Base-by-base conservation (phyloP, 2,329 filamentous ascomycete species). In the Monosporascus sp. region DNA sequence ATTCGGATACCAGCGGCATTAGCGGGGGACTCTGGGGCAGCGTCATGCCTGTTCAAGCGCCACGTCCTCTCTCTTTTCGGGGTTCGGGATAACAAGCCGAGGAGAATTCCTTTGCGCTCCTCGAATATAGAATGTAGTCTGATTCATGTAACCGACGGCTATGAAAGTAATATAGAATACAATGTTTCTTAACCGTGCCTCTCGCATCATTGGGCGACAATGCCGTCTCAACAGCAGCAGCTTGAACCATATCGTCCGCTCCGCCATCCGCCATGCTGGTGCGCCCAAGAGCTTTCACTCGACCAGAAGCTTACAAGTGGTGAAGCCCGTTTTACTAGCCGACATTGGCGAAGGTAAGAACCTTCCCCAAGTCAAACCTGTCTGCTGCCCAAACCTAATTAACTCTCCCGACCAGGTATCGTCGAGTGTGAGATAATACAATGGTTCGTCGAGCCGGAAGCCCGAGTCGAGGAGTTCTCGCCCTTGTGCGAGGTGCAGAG, bases 341-440 rank as follows among this genome's bases (percentile, higher is more conserved):
- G 90, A 95, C 66, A 94, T 95, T 70, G 90, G 90, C 49, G 90
- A 95, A 78, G 88, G 88, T 88, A 73, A 67, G 11, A 27, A 47
- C 17, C 6, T 17, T 22, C n/a, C 3, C n/a, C 3, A 6, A 11
- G 41, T 11, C 6, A 20, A 11, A 11, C 31, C 31, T 35, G 11
- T 35, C 31, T 3, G 31, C 9, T 5, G 31, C 11, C 31, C 2
- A 14, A 35, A 5, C 7, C 2, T 25, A 6, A 5, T 35, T 35
- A 35, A 35, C 31, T 35, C 31, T 35, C 9, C 52, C n/a, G 50
- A 49, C 43, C 63, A 94, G 94, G 94, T 52, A 99, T 97, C 65
- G 92, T 94, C 68, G 94, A 99, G 75, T 96, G 94, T 67, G 94
- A 99, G 72, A 90, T 99, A 65, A 97, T 97, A 65, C 94, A 99